A percentile compares a stretch with the other conserved stretches of the same genome.
Evolutionary conservation across 495 filamentous ascomycete species (phyloP).

Genomic region (Aspergillus homomorphus): DNA sequence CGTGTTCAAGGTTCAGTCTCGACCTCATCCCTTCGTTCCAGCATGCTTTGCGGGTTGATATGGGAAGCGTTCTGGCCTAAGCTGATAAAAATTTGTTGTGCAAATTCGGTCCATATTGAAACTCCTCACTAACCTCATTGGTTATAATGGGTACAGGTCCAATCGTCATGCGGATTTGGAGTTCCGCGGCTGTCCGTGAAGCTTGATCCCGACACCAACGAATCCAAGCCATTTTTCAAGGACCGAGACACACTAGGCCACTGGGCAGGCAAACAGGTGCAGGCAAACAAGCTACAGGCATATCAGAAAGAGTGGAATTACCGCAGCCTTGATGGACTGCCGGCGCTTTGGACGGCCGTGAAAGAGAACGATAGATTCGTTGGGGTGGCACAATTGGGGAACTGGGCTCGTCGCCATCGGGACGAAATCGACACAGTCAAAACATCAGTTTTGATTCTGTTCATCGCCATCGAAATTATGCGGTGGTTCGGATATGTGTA

Average conservation of each 20-base stretch:
- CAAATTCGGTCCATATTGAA: neutral
- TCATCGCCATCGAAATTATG: conserved; percentile 19
- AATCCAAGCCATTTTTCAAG: conserved; percentile 24
- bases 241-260: conserved; percentile 47
- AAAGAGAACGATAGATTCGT: conserved; percentile 14
- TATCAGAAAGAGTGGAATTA: conserved; percentile 51
- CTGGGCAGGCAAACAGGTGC: conserved; percentile 39
- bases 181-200: conserved; percentile 42
- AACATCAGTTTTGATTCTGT: conserved; percentile 16
- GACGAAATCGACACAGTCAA: conserved; percentile 22
- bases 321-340: conserved; percentile 52
- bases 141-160: conserved; percentile 34
- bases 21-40: conserved; percentile 21
- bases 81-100: neutral
- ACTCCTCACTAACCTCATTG: neutral
- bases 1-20: conserved; percentile 57
- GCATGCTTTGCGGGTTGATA: neutral
- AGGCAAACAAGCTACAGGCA: conserved; percentile 34
- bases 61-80: neutral
- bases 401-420: conserved; percentile 18
- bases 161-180: conserved; percentile 57
- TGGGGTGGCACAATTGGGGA: conserved; percentile 14
- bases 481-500: conserved; percentile 16
- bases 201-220: conserved; percentile 21
- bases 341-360: conserved; percentile 44